phyloP scores from a whole-genome alignment of 352 stramenopile species.

The Phytophthora kernoviae region DNA sequence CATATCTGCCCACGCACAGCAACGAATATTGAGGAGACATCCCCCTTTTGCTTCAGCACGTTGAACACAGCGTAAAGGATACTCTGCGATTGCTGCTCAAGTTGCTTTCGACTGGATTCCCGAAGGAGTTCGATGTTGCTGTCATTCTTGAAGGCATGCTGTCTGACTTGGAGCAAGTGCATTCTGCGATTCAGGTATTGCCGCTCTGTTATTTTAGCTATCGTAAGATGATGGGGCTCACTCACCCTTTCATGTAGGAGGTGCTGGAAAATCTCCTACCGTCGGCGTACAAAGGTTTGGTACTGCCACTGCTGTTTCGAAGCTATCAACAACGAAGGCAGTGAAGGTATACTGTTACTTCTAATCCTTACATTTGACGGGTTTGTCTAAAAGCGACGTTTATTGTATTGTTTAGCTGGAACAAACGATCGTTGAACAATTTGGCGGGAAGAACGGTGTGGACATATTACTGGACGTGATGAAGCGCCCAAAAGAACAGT shows the following conservation, averaged over 20 bases:
- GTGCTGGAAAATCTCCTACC: conserved; percentile 83
- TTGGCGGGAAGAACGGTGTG: conserved; percentile 52
- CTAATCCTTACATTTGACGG: background rate
- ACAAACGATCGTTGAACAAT: conserved; percentile 52
- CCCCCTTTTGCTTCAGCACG: conserved; percentile 76
- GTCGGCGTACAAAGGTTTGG: conserved; percentile 69
- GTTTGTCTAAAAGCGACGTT: background rate
- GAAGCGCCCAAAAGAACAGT: conserved; percentile 59
- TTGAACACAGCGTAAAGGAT: conserved; percentile 81
- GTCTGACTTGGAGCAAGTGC: conserved; percentile 73
- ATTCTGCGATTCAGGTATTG: conserved; percentile 74
- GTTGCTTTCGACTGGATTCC: conserved; percentile 79
- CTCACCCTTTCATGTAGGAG: conserved; percentile 43
- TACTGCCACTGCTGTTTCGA: conserved; percentile 78
- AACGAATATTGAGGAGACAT: conserved; percentile 76
- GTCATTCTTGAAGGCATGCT: conserved; percentile 83
- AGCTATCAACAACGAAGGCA: conserved; percentile 58
- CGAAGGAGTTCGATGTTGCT: conserved; percentile 80
- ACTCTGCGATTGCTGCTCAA: conserved; percentile 77
- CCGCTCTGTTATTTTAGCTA: background rate
- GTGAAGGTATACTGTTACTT: conserved; percentile 40
- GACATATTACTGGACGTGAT: conserved; percentile 78
- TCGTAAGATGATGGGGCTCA: conserved; percentile 1
- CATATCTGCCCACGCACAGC: conserved; percentile 74
- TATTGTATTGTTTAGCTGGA: conserved; percentile 54